These are phyloP conservation scores for Plectosphaerella sp. DNA, from an alignment of 2,329 filamentous ascomycete species.

Conservation along the genomic window DNA sequence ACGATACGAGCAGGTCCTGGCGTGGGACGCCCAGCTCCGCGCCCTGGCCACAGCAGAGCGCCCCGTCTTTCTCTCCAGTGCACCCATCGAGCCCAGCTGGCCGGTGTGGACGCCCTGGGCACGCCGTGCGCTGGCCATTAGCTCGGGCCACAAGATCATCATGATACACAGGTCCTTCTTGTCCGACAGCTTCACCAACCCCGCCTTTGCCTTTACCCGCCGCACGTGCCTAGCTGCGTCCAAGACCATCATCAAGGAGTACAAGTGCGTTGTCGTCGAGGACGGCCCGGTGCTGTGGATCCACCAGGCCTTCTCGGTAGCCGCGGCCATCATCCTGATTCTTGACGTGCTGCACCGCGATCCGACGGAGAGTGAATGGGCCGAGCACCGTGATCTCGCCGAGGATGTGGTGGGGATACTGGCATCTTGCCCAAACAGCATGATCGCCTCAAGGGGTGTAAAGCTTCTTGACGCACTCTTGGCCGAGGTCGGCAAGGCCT, in stretches of 20 bases:
- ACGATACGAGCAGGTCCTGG: slow-evolving; percentile 29
- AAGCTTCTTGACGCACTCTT: slow-evolving; percentile 29
- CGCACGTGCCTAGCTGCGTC: slow-evolving; percentile 30
- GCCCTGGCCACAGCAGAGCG: slow-evolving; percentile 24
- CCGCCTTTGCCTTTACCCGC: slow-evolving; percentile 25
- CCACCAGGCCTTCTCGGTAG: slow-evolving; percentile 22
- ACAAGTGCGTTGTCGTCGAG: slow-evolving; percentile 13
- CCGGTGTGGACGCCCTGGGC: slow-evolving; percentile 26
- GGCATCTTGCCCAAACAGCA: slow-evolving; percentile 25
- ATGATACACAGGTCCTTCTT: slow-evolving; percentile 34
- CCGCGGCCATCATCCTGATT: slow-evolving; percentile 21
- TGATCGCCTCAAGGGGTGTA: slow-evolving; percentile 30
- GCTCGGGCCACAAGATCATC: slow-evolving; percentile 33
- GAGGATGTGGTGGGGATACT: slow-evolving; percentile 26
- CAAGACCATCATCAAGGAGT: slow-evolving; percentile 30
- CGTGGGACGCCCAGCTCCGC: slow-evolving; percentile 26
- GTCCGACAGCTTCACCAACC: slow-evolving; percentile 25
- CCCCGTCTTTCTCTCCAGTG: slow-evolving; percentile 19
- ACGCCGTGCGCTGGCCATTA: slow-evolving; percentile 29
- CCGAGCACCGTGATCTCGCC: slow-evolving; percentile 24
- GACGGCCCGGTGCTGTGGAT: slow-evolving; percentile 19
- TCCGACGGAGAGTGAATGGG: slow-evolving; percentile 17
- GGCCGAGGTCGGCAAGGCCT: neutral
- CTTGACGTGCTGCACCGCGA: slow-evolving; percentile 22
- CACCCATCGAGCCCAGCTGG: slow-evolving; percentile 19